phyloP scores from a whole-genome alignment of 495 filamentous ascomycete species.

The Penicillium parvum region DNA sequence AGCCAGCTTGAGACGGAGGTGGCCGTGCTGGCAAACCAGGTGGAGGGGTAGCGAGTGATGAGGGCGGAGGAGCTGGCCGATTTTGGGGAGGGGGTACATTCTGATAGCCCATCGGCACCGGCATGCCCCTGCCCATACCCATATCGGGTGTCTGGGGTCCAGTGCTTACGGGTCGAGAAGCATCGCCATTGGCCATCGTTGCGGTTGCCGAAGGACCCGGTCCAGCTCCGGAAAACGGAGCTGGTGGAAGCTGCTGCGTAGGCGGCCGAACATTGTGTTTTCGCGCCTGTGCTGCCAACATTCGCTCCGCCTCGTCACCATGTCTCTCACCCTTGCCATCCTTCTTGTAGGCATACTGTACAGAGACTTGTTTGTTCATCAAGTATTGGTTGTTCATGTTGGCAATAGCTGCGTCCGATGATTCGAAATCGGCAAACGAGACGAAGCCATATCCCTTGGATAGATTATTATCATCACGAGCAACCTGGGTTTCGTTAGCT shows the following conservation, averaged over 20 bases:
- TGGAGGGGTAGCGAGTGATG: conserved; percentile 59
- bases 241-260: conserved; percentile 50
- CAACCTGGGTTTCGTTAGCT: conserved; percentile 51
- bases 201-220: conserved; percentile 39
- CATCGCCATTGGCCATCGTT: conserved; percentile 54
- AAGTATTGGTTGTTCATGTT: conserved; percentile 97
- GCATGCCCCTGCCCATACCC: conserved; percentile 32
- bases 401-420: conserved; percentile 82
- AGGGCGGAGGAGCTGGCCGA: conserved; percentile 38
- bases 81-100: conserved; percentile 38
- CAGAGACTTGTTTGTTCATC: conserved; percentile 91
- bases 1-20: conserved; percentile 71
- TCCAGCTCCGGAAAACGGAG: conserved; percentile 36
- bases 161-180: conserved; percentile 38
- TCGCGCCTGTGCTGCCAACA: conserved; percentile 86
- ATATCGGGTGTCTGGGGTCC: conserved; percentile 28
- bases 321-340: conserved; percentile 97
- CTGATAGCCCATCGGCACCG: conserved; percentile 31
- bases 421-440: conserved; percentile 90
- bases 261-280: conserved; percentile 86
- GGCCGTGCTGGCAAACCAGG: conserved; percentile 75
- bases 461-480: conserved; percentile 84
- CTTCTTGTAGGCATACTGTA: conserved; percentile 99
- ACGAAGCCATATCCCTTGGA: conserved; percentile 98
- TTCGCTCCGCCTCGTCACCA: conserved; percentile 89